These are phyloP conservation scores for Blastobotrys petasosporus DNA, from an alignment of 1,139 yeast genomes.

Conservation along the genomic window DNA sequence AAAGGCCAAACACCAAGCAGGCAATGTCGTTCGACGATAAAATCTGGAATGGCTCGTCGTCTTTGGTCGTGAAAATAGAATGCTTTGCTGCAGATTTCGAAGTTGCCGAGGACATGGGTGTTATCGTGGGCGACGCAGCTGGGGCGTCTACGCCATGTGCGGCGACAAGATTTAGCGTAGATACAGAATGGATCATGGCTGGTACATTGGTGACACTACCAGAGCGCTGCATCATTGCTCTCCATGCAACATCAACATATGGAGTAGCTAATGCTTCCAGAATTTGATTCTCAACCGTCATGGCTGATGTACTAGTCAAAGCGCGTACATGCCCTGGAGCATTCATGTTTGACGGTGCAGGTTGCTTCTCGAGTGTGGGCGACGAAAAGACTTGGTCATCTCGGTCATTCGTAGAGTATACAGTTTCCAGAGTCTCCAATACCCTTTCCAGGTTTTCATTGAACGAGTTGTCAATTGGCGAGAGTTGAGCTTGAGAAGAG, in stretches of 20 bases:
- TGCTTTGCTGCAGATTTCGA: conserved; percentile 28
- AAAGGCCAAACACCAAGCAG: conserved; percentile 78
- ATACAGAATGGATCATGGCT: conserved; percentile 19
- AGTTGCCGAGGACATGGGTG: conserved; percentile 28
- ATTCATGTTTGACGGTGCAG: neutral
- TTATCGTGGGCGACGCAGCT: conserved; percentile 15
- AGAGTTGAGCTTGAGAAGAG: too few species aligned
- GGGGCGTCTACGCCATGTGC: conserved; percentile 1
- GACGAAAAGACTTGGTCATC: conserved; percentile 5
- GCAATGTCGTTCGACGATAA: conserved; percentile 88
- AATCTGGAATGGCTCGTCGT: conserved; percentile 72
- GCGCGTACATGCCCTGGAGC: conserved; percentile 19
- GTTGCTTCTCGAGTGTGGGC: conserved; percentile 1
- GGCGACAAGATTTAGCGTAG: conserved; percentile 19
- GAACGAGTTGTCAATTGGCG: neutral
- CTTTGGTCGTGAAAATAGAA: conserved; percentile 76
- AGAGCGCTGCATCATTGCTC: conserved; percentile 20
- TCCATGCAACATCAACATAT: conserved; percentile 25
- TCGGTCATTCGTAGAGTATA: conserved; percentile 7
- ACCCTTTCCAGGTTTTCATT: conserved; percentile 10
- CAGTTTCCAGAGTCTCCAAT: conserved; percentile 10
- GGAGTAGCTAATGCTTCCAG: conserved; percentile 31
- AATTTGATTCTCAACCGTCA: conserved; percentile 32
- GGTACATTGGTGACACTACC: conserved; percentile 17
- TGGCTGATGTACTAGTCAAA: conserved; percentile 20